Evolutionary conservation across 2,329 filamentous ascomycete species (phyloP).

Genomic region (Mycosphaerella sp.): DNA sequence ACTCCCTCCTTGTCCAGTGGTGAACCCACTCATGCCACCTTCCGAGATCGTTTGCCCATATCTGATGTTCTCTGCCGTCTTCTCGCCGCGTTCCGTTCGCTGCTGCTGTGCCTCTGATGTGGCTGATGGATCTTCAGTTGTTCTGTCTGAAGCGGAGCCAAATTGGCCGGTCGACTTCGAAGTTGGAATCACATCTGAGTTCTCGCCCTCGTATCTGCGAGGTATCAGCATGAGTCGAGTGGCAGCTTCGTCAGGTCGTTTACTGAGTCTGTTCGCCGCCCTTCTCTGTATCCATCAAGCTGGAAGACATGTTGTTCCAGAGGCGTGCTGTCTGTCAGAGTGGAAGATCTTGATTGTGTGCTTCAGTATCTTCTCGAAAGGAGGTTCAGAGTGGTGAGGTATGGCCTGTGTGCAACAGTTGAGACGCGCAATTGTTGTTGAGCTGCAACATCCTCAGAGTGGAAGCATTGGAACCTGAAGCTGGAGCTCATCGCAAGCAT

Average conservation of each 20-base stretch:
- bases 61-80: constrained; percentile 48
- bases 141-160: constrained; percentile 32
- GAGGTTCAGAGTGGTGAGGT: background rate
- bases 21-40: constrained; percentile 51
- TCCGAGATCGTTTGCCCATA: constrained; percentile 54
- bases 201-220: constrained; percentile 54
- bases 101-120: constrained; percentile 31
- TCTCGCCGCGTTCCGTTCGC: constrained; percentile 37
- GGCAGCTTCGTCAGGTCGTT: background rate
- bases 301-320: constrained; percentile 42
- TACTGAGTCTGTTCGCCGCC: constrained; percentile 58
- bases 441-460: constrained; percentile 5
- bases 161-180: constrained; percentile 53
- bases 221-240: background rate
- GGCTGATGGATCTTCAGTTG: constrained; percentile 32
- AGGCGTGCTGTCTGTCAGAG: background rate
- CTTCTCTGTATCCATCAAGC: constrained; percentile 53
- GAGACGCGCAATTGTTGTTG: constrained; percentile 6
- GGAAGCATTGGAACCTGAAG: constrained; percentile 5
- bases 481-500: constrained; percentile 5
- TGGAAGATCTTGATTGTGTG: background rate
- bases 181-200: constrained; percentile 46
- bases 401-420: background rate
- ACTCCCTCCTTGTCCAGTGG: constrained; percentile 36
- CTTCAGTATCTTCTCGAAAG: background rate